These are phyloP conservation scores for Yamadazyma ubonensis DNA, from an alignment of 805 yeast species.

Conservation along the genomic window DNA sequence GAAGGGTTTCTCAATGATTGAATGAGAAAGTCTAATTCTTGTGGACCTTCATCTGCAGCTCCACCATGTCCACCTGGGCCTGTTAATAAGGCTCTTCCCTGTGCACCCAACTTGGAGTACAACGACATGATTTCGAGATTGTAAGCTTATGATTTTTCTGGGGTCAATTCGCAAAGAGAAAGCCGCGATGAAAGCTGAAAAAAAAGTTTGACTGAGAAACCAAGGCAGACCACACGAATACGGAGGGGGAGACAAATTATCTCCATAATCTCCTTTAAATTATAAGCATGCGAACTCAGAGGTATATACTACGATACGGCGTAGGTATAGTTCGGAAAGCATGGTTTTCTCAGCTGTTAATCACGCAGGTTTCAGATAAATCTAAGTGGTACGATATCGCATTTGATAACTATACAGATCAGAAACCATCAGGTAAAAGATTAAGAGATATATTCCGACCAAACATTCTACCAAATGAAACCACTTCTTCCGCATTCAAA, in stretches of 20 bases:
- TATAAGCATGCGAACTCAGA: neutral
- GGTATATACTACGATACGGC: slow-evolving; percentile 4
- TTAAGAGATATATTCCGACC: neutral
- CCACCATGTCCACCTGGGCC: neutral
- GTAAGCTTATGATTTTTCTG: slow-evolving; percentile 10
- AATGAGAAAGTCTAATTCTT: slow-evolving; percentile 49
- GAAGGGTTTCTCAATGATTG: slow-evolving; percentile 44
- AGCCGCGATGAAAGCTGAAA: slow-evolving; percentile 4
- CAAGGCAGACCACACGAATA: too few species aligned
- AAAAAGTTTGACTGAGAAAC: neutral
- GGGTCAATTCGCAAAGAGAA: slow-evolving; percentile 5
- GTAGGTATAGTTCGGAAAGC: neutral
- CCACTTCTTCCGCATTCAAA: neutral
- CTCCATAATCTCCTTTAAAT: neutral
- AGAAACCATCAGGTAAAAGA: neutral
- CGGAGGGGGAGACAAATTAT: neutral
- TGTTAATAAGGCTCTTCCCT: slow-evolving; percentile 13
- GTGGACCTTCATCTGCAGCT: slow-evolving; percentile 18
- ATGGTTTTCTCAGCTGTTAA: neutral
- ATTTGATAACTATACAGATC: neutral
- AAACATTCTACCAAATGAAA: neutral
- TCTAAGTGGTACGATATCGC: slow-evolving; percentile 7
- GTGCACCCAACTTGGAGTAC: slow-evolving; percentile 16
- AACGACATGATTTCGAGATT: slow-evolving; percentile 12
- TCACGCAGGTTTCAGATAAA: neutral